Evolutionary conservation across 148 eudicot species (phyloP), one percentile per base, ranked within the genome.

Genomic region (Rhododendron kiyosumense): DNA sequence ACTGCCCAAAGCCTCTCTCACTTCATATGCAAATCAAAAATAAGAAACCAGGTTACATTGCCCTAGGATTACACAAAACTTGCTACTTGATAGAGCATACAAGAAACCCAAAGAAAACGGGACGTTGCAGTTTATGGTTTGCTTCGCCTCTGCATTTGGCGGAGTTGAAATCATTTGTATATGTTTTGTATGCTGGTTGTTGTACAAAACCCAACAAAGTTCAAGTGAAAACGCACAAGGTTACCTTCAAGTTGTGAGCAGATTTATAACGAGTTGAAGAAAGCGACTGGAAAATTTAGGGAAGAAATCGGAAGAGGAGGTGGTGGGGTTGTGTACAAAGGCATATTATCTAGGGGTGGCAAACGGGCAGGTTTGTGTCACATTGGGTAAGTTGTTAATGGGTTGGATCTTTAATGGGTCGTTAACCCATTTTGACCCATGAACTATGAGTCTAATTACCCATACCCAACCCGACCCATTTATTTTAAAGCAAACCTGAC

Each of bases 221-320:
- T 65, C 79, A 0, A 45, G 30, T 51, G 67, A 41, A 45, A 22
- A 3, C 5, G 51, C 20, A 11, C 79, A 84, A 73, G 84, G 51
- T 9, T 90, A 91, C 79, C 45, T 73, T 34, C 57, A 48, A 78
- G 86, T 85, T 10, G 59, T 86, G 24, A 74, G 77, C 18, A 82
- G 87, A 30, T 91, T 91, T 87, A 86, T 52, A 48, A 43, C 10
- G 93, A 93, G 54, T 75, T 90, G 14, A 87, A 83, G 61, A 87
- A 77, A 75, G 87, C 86, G 2, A 82, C 92, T 0, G 4, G 20
- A 13, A 80, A 77, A 48, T 90, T 90, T 63, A 81, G 45, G 0
- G 82, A 88, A 36, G 90, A 88, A 59, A 78, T 90, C 2, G 92
- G 90, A 49, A 49, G 87, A 86, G 92, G 90, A 59, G 88, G 89